Evolutionary conservation across 2,329 filamentous ascomycete species (phyloP), one percentile per base, ranked within the genome.

Genomic region (Diaporthe sp.): DNA sequence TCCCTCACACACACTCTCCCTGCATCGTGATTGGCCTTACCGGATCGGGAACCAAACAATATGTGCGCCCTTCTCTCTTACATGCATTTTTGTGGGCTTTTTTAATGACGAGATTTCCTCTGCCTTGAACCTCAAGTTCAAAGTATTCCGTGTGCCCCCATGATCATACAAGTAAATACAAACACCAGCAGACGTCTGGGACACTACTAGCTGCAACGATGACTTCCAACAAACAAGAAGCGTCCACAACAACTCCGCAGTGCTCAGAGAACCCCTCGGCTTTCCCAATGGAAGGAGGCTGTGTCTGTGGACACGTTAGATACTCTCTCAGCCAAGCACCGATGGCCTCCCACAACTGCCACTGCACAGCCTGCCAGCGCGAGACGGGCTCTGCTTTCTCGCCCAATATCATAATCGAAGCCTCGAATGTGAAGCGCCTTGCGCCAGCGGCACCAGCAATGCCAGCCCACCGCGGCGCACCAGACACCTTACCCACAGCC

Each of bases 271-370:
- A 74, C 8, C 73, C 74, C 3, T 74, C 71, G 17, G 63, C 63
- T 22, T 76, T 77, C 47, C 76, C 76, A 12, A 72, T 85, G 75
- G 73, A 80, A 42, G 82, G 83, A 73, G 92, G 91, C 73, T 94
- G 94, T 81, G 89, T 90, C 70, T 94, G 92, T 81, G 91, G 92
- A 19, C 91, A 93, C 79, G 86, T 93, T 77, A 93, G 92, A 81
- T 93, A 94, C 32, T 35, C 9, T 17, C 86, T 91, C 42, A 90
- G 90, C 78, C 83, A 92, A 3, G 84, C 92, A n/a, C 81, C 86
- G 27, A 79, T 88, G 55, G 75, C 84, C 69, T 82, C 85, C 44
- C 83, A 88, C 78, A 85, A 83, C 82, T 88, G 86, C 79, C 84
- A 86, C 79, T 88, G 86, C 80, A 84, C 83, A 32, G 79, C 79